phyloP scores from a whole-genome alignment of 306 rosid genomes.

The Cucumis cinereus region DNA sequence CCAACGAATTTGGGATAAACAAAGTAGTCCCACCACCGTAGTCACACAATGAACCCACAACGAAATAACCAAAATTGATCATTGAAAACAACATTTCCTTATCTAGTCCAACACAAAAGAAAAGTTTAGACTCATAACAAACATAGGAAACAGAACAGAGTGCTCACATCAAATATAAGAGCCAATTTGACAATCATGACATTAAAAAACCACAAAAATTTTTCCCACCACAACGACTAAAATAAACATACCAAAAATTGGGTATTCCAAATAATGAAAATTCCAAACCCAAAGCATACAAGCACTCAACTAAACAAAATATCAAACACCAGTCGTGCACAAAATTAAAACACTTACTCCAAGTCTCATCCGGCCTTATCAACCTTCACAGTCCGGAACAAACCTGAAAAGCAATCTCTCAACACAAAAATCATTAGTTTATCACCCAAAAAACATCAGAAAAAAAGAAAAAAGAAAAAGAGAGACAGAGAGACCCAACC shows the following conservation, averaged over 20 bases:
- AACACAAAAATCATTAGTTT: neutral
- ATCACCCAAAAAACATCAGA: neutral
- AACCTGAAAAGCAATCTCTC: neutral
- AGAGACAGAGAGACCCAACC: neutral
- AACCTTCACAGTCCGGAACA: neutral
- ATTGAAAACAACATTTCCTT: neutral
- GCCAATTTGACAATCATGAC: neutral
- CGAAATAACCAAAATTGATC: neutral
- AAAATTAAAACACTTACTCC: neutral
- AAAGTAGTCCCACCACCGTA: neutral
- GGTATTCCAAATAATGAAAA: neutral
- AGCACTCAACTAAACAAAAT: neutral
- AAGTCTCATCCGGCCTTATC: neutral
- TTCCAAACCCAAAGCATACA: neutral
- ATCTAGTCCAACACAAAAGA: neutral
- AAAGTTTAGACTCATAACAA: neutral
- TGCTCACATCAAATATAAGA: neutral
- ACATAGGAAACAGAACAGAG: neutral
- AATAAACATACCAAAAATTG: neutral
- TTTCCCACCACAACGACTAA: neutral
- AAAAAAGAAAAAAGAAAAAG: neutral
- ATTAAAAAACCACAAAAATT: neutral
- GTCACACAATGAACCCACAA: neutral
- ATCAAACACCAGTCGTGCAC: conserved; percentile 1
- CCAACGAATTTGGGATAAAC: neutral